Base-by-base conservation (phyloP, 2,329 filamentous ascomycete species). In the Chaetomium sp. region DNA sequence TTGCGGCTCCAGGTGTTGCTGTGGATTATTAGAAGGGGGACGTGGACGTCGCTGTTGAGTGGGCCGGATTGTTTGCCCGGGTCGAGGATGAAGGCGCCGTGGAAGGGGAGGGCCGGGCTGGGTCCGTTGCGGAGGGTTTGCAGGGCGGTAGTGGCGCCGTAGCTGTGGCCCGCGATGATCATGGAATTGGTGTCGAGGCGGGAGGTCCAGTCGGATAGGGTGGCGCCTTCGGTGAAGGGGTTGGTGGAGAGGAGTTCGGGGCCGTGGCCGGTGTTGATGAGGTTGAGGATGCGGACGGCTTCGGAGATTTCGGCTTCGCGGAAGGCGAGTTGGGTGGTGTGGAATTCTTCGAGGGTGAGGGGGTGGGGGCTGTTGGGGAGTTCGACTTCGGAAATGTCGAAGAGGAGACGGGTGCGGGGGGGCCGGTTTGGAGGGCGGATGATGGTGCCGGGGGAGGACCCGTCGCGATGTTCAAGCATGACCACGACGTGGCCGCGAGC, bases 1-100 rank as follows among this genome's bases (percentile, higher is more conserved):
- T 72, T 71, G 37, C 74, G 74, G 37, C 81, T 85, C 84, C 85
- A 88, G 6, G 82, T 80, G 57, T 82, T 77, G 48, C 82, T 86
- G 69, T 88, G 81, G 41, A 87, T 72, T 34, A 87, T 72, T 47
- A 87, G 69, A 2, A 83, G 66, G 1, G 85, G 83, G 1, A 84
- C 79, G 35, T 73, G 64, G 58, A 86, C 74, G 42, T 84, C 74
- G 56, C 73, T 66, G 68, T 87, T 87, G 9, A 87, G 72, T 0
- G 74, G 79, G 0, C 85, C 85, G 59, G 79, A 83, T 1, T 72
- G 70, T 67, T 88, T 88, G 52, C 85, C 85, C 0, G 85, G 84
- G 66, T 88, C 85, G 35, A 88, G 74, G 49, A 82, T 75, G 57
- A 88, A 78, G 19, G 75, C 84, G 3, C 79, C 82, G 1, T 76